Base-by-base conservation (phyloP, 1,284 basidiomycete species). In the Trichosporon asahii region DNA sequence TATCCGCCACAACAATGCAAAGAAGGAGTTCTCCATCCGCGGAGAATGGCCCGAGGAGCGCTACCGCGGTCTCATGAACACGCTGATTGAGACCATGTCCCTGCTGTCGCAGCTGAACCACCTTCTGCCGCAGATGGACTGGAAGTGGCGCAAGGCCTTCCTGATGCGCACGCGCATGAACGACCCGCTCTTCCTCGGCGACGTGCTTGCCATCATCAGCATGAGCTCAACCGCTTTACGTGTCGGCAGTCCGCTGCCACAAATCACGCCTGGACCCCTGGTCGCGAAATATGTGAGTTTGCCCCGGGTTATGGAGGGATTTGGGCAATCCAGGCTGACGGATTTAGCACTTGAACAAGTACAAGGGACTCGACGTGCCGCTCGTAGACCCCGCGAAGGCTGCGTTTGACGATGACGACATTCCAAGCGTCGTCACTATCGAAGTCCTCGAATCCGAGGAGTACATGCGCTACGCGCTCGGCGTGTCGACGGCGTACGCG, bases 231-330 rank as follows among this genome's bases (percentile, higher is more conserved):
- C 83, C 0, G 88, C 92, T 1, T 84, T 95, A 35, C 87, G 90
- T n/a, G 90, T 89, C 0, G 93, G 91, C 3, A 85, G 85, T 14
- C 89, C 93, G 0, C 83, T 95, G 21, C 93, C 93, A 0, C 93
- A 95, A 77, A 91, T 95, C 63, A 94, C 92, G 0, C 91, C 93
- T 0, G 91, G 90, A 73, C 93, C 93, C 0, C 85, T 95, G 2
- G 84, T 94, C 0, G 89, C 93, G 76, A 86, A 92, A 8, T 92
- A 92, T 76, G 86, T 89, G 63, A 74, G 80, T 76, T 23, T 25
- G 9, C 21, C n/a, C 5, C 5, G 6, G 12, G 21, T 18, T 21
- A 1, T 21, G 8, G 4, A 3, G 4, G 31, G 21, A 53, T 21
- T 12, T 46, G 21, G 7, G 61, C 3, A n/a, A 18, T 12, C 9